These are phyloP conservation scores for Beta vulgaris DNA, from an alignment of 148 eudicot species.

Conservation along the genomic window DNA sequence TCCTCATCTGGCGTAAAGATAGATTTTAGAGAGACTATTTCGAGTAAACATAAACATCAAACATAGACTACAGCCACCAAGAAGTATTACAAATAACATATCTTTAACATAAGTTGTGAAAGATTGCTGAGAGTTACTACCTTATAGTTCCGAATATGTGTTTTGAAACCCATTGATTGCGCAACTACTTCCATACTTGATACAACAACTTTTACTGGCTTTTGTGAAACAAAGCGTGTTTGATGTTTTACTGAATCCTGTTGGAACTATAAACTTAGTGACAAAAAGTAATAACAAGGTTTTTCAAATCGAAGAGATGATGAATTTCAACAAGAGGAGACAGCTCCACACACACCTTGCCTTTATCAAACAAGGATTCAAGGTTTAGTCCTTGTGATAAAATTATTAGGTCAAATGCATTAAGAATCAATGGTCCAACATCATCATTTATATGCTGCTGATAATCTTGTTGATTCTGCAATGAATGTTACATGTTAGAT, in stretches of 20 bases:
- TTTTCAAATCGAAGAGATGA: neutral
- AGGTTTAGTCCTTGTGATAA: constrained; percentile 93
- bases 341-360: constrained; percentile 58
- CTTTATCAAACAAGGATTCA: constrained; percentile 70
- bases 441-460: constrained; percentile 48
- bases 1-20: constrained; percentile 65
- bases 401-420: constrained; percentile 90
- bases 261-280: constrained; percentile 6
- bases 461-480: constrained; percentile 59
- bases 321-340: too few species aligned
- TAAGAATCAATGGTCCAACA: constrained; percentile 71
- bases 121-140: constrained; percentile 27
- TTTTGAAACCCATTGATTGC: constrained; percentile 98
- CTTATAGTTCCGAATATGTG: constrained; percentile 93
- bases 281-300: neutral
- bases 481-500: constrained; percentile 2
- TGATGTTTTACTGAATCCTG: constrained; percentile 82
- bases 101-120: neutral
- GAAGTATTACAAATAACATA: neutral
- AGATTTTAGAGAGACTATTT: neutral
- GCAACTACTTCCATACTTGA: constrained; percentile 96
- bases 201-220: constrained; percentile 81
- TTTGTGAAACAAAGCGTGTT: constrained; percentile 84
- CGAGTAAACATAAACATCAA: neutral
- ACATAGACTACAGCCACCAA: neutral